phyloP scores from a whole-genome alignment of 2,329 filamentous ascomycete species.

The Colletotrichum liaoningense region DNA sequence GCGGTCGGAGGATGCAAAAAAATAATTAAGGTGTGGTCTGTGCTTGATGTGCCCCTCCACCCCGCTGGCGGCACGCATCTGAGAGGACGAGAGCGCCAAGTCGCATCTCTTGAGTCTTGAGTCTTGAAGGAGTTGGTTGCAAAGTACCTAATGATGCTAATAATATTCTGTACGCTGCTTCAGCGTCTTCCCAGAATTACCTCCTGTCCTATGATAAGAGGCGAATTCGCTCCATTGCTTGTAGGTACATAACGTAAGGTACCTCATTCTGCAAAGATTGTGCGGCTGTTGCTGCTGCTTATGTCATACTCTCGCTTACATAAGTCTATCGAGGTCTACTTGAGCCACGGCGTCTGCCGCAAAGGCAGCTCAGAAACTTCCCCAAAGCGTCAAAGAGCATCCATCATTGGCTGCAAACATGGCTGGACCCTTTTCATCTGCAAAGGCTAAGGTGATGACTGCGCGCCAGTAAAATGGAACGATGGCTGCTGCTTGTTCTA shows the following conservation, averaged over 20 bases:
- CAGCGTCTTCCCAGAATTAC: too few relatives aligned
- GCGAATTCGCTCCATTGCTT: too few relatives aligned
- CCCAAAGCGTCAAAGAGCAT: not conserved
- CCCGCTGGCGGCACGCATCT: slow-evolving; percentile 31
- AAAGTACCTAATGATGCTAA: not conserved
- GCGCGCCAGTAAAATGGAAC: not conserved
- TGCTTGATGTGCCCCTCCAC: slow-evolving; percentile 38
- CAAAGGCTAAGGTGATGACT: not conserved
- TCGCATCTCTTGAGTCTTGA: too few relatives aligned
- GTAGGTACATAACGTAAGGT: too few relatives aligned
- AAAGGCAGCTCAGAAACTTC: not conserved
- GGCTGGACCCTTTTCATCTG: slow-evolving; percentile 14
- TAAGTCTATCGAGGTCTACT: not conserved
- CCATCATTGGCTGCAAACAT: slow-evolving; percentile 7
- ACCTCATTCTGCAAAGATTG: not conserved
- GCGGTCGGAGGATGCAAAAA: slow-evolving; percentile 34
- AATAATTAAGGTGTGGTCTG: slow-evolving; percentile 45
- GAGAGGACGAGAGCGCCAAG: slow-evolving; percentile 30
- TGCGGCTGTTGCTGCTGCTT: not conserved
- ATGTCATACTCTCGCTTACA: not conserved
- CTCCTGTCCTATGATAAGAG: too few relatives aligned
- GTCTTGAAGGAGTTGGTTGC: not conserved
- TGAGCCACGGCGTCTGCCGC: not conserved
- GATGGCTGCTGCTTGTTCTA: not conserved
- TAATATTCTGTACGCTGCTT: not conserved